Percentiles rank a stretch among this genome's conserved stretches.
Evolutionary conservation across 108 stramenopile species (phyloP).

Genomic region (Aureococcus anophagefferens): DNA sequence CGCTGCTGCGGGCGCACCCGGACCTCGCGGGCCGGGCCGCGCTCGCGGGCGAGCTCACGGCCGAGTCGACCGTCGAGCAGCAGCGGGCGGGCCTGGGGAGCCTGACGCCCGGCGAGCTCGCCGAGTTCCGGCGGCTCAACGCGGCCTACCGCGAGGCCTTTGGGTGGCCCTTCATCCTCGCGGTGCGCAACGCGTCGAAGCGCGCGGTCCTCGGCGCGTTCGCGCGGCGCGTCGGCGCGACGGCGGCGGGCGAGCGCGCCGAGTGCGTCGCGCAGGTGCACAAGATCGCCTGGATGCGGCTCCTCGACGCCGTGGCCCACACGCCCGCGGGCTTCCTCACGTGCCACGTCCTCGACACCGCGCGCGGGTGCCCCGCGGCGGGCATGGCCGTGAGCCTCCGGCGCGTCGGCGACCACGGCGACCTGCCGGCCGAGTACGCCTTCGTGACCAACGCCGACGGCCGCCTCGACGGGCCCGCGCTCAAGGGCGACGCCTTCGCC

Average conservation of each 20-base stretch:
- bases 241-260: constrained; percentile 48
- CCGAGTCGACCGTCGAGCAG: constrained; percentile 43
- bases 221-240: constrained; percentile 43
- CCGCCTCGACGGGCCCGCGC: constrained; percentile 59
- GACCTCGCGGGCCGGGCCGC: constrained; percentile 25
- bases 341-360: constrained; percentile 76
- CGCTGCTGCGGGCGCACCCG: constrained; percentile 59
- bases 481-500: constrained; percentile 53
- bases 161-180: constrained; percentile 70
- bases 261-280: constrained; percentile 63
- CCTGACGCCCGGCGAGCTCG: constrained; percentile 52
- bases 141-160: constrained; percentile 53
- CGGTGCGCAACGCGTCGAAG: constrained; percentile 72
- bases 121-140: constrained; percentile 47
- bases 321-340: constrained; percentile 61
- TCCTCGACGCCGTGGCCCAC: constrained; percentile 46
- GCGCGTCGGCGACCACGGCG: constrained; percentile 29
- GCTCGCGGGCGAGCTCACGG: not conserved
- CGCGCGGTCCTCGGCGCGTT: constrained; percentile 61
- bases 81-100: constrained; percentile 53
- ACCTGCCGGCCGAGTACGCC: not conserved
- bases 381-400: constrained; percentile 64
- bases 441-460: constrained; percentile 73
- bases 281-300: constrained; percentile 85
- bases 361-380: constrained; percentile 62